Evolutionary conservation across 306 rosid genomes (phyloP).

Genomic region (Prunus davidiana): DNA sequence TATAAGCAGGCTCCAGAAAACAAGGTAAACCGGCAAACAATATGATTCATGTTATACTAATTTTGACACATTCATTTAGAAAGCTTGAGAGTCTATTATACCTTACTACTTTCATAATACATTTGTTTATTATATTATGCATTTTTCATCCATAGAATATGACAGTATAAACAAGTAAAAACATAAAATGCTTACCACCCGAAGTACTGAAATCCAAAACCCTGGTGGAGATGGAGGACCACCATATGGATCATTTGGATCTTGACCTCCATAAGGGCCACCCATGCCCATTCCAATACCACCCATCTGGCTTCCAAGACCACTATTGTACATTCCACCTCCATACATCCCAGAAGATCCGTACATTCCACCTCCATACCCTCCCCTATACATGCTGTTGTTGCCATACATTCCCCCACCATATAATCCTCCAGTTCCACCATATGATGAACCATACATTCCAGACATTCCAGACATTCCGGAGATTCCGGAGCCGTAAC

Average conservation of each 20-base stretch:
- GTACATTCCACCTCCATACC: slow-evolving; percentile 60
- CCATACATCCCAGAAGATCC: slow-evolving; percentile 93
- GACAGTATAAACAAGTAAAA: slow-evolving; percentile 14
- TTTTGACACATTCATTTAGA: background rate
- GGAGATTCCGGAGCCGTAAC: slow-evolving; percentile 67
- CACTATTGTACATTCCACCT: slow-evolving; percentile 83
- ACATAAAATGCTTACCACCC: slow-evolving; percentile 65
- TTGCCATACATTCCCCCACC: slow-evolving; percentile 91
- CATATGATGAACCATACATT: slow-evolving; percentile 38
- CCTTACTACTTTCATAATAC: background rate
- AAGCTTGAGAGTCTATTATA: background rate
- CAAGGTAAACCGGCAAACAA: background rate
- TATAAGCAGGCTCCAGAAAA: background rate
- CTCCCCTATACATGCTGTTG: slow-evolving; percentile 73
- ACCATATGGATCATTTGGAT: slow-evolving; percentile 89
- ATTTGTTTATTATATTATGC: background rate
- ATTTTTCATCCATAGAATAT: slow-evolving; percentile 13
- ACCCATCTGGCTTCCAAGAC: slow-evolving; percentile 75
- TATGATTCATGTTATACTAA: background rate
- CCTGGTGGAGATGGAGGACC: slow-evolving; percentile 93
- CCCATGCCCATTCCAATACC: slow-evolving; percentile 90
- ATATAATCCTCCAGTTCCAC: slow-evolving; percentile 49
- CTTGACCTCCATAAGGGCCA: slow-evolving; percentile 87
- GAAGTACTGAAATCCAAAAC: slow-evolving; percentile 82
- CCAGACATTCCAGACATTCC: slow-evolving; percentile 59